phyloP scores from a whole-genome alignment of 345 rosid genomes.

The Melaleuca quinquenervia region DNA sequence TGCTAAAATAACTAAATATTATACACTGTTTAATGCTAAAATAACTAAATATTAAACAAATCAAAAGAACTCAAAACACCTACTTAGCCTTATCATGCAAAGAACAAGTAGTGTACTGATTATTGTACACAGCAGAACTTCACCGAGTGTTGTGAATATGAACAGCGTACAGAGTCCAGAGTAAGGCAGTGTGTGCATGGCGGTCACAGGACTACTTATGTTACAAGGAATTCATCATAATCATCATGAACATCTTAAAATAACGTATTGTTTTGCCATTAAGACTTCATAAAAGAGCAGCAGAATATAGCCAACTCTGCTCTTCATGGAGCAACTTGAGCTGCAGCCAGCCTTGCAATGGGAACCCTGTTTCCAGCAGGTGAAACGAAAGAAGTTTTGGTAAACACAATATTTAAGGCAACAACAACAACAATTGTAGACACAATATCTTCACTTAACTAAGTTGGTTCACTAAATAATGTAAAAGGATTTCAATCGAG shows the following conservation, averaged over 20 bases:
- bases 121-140: background rate
- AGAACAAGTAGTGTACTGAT: background rate
- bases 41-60: background rate
- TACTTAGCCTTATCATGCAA: background rate
- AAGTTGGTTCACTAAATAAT: background rate
- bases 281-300: background rate
- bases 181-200: background rate
- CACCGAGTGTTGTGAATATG: background rate
- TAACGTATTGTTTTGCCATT: background rate
- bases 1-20: too few relatives aligned
- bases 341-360: conserved; percentile 87
- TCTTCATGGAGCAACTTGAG: conserved; percentile 52
- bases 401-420: background rate
- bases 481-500: background rate
- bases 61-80: background rate
- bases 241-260: background rate
- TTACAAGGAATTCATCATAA: background rate
- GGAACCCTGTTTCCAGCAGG: conserved; percentile 43
- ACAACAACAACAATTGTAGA: background rate
- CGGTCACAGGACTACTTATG: background rate
- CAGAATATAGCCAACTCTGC: background rate
- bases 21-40: background rate
- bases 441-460: too few relatives aligned
- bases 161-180: background rate
- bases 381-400: background rate